A percentile compares a stretch with the other conserved stretches of the same genome.
These are phyloP conservation scores for Durio zibethinus DNA, from an alignment of 345 rosid species.

Conservation along the genomic window DNA sequence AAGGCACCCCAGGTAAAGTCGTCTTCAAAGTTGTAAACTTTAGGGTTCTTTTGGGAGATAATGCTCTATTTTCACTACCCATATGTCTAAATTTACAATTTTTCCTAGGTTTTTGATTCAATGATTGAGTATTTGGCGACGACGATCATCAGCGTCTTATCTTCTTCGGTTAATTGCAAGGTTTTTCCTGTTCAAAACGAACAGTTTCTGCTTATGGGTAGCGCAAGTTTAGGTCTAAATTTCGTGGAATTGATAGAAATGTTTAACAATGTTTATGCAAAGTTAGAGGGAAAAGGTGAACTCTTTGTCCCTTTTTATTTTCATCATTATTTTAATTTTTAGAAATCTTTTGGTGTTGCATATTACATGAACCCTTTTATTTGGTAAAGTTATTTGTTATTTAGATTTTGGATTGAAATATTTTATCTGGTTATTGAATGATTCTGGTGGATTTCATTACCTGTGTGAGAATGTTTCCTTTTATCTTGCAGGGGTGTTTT, in stretches of 20 bases:
- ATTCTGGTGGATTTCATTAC: not conserved
- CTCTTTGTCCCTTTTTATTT: not conserved
- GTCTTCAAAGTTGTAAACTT: not conserved
- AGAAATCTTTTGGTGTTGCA: not conserved
- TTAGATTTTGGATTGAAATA: not conserved
- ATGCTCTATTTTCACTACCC: not conserved
- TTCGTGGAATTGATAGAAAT: slow-evolving; percentile 45
- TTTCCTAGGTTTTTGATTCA: slow-evolving; percentile 61
- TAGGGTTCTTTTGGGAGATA: not conserved
- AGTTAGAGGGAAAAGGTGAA: slow-evolving; percentile 47
- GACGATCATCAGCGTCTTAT: slow-evolving; percentile 52
- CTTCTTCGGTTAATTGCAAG: slow-evolving; percentile 47
- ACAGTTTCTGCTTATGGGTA: slow-evolving; percentile 50
- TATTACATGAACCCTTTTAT: not conserved
- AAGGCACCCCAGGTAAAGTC: slow-evolving; percentile 55
- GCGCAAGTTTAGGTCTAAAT: slow-evolving; percentile 38
- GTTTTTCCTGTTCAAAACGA: slow-evolving; percentile 33
- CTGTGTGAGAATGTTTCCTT: slow-evolving; percentile 4
- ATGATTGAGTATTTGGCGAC: slow-evolving; percentile 43
- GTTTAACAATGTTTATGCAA: slow-evolving; percentile 36
- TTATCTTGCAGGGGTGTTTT: slow-evolving; percentile 37
- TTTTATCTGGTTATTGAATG: not conserved
- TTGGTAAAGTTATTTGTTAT: not conserved
- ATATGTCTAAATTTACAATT: not conserved
- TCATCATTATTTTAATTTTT: not conserved